A percentile compares a stretch with the other conserved stretches of the same genome.
These are phyloP conservation scores for Populus hybrid DNA, from an alignment of 441 rosid species.

Conservation along the genomic window DNA sequence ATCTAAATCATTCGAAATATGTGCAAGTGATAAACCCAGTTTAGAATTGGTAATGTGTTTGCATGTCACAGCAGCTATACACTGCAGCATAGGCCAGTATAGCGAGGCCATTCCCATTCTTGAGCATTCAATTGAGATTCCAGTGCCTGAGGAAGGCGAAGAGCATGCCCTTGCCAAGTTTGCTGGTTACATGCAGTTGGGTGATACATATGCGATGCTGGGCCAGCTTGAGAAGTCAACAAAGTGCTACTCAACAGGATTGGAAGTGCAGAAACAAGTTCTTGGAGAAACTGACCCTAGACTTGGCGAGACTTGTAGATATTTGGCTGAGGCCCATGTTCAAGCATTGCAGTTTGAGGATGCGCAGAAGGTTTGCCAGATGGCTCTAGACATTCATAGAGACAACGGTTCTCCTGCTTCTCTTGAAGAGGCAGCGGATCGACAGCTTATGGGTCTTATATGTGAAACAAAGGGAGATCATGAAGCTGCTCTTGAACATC, in stretches of 20 bases:
- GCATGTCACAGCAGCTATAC: conserved; percentile 70
- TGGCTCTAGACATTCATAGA: too few species aligned
- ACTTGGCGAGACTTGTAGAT: too few species aligned
- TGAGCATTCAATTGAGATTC: conserved; percentile 52
- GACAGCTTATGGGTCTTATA: too few species aligned
- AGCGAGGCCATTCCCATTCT: conserved; percentile 75
- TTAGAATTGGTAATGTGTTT: conserved; percentile 73
- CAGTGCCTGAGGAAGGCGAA: too few species aligned
- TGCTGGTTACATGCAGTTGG: conserved; percentile 90
- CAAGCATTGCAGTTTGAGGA: too few species aligned
- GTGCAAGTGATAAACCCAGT: conserved; percentile 41
- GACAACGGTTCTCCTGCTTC: too few species aligned
- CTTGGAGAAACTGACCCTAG: conserved; percentile 34
- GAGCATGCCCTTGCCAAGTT: conserved; percentile 66
- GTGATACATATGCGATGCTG: conserved; percentile 60
- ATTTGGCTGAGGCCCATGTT: too few species aligned
- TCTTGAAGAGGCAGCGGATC: too few species aligned
- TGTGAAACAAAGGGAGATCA: too few species aligned
- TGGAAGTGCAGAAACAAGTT: conserved; percentile 83
- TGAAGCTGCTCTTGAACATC: too few species aligned
- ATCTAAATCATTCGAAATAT: conserved; percentile 54
- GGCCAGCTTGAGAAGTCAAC: not conserved
- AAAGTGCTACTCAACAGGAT: conserved; percentile 65
- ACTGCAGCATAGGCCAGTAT: conserved; percentile 65
- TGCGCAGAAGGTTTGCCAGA: too few species aligned